Conservation (phyloP, 108 stramenopile genomes). For the Cyclotella atomus region DNA sequence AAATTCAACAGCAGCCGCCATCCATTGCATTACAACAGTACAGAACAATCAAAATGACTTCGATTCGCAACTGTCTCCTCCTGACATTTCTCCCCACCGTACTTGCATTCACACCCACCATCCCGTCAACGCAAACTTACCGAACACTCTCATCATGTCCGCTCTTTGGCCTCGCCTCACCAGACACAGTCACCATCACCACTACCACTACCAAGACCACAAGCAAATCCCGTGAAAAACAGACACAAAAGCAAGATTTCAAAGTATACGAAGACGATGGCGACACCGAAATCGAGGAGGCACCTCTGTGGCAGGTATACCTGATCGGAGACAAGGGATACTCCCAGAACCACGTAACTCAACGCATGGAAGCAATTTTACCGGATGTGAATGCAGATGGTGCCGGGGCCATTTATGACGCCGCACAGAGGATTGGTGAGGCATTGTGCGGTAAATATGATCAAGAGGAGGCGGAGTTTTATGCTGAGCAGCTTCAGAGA, state of each 20-base stretch:
- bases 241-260: conserved; percentile 48
- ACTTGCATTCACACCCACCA: conserved; percentile 26
- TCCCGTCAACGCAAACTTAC: conserved; percentile 11
- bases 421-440: conserved; percentile 69
- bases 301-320: conserved; percentile 90
- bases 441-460: conserved; percentile 88
- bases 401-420: conserved; percentile 66
- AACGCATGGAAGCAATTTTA: conserved; percentile 70
- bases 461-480: conserved; percentile 79
- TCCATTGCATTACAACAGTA: no score
- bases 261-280: conserved; percentile 58
- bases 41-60: conserved; percentile 38
- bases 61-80: conserved; percentile 25
- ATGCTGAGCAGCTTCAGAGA: conserved; percentile 84
- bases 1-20: not conserved
- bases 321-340: conserved; percentile 89
- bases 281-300: conserved; percentile 87
- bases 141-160: conserved; percentile 17
- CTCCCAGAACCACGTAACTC: conserved; percentile 84
- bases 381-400: conserved; percentile 83
- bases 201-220: conserved; percentile 54
- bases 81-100: conserved; percentile 19
- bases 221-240: conserved; percentile 53
- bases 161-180: conserved; percentile 61
- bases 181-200: conserved; percentile 50